Evolutionary conservation across 176 grass and related monocot genomes (phyloP).

Genomic region (Triticum timopheevii): DNA sequence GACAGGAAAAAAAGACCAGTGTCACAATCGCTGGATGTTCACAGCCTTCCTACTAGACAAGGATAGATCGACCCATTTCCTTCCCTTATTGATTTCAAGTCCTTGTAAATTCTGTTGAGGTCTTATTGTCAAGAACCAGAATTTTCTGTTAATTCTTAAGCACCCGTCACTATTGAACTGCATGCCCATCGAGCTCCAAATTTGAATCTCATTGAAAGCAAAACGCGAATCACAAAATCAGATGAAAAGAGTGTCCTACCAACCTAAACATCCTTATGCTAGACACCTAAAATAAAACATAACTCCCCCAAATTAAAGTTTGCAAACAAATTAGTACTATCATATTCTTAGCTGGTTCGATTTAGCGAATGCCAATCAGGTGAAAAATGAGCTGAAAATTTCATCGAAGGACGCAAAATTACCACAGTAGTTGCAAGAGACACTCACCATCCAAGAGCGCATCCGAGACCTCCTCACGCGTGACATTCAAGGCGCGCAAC

Average conservation of each 20-base stretch:
- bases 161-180: slow-evolving; percentile 12
- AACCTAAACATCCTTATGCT: slow-evolving; percentile 35
- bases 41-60: slow-evolving; percentile 12
- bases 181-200: slow-evolving; percentile 22
- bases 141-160: slow-evolving; percentile 21
- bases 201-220: background rate
- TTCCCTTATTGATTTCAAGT: background rate
- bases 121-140: slow-evolving; percentile 2
- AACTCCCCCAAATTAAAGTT: background rate
- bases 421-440: background rate
- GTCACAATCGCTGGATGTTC: background rate
- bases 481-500: slow-evolving; percentile 92
- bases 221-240: background rate
- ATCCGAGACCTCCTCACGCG: slow-evolving; percentile 85
- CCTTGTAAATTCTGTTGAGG: slow-evolving; percentile 28
- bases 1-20: background rate
- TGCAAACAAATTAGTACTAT: background rate
- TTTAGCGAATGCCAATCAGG: background rate
- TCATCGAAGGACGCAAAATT: background rate
- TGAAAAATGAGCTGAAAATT: background rate
- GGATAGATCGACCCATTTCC: background rate
- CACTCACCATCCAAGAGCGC: slow-evolving; percentile 83
- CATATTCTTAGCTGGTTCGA: background rate
- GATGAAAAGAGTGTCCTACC: slow-evolving; percentile 26
- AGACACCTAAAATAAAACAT: background rate